These are phyloP conservation scores for Zopfochytrium polystomum DNA, from an alignment of 371 early-diverging fungal genomes.

Conservation along the genomic window DNA sequence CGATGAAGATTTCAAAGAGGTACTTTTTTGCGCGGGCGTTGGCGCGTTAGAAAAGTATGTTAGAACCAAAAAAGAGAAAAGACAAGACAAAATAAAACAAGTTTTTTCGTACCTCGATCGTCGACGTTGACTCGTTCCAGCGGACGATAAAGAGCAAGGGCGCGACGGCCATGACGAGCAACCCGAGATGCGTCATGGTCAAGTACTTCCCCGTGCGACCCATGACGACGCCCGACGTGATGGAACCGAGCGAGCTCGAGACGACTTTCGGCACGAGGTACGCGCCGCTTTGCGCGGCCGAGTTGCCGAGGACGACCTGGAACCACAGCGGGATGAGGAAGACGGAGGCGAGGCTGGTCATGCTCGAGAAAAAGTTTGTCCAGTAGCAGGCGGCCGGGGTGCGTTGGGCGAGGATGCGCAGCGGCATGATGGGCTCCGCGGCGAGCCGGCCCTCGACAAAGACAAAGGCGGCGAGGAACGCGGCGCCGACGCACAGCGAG, in stretches of 20 bases:
- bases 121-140: no score
- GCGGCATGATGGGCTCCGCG: conserved; percentile 40
- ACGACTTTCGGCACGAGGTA: conserved; percentile 16
- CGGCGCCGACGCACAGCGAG: conserved; percentile 23
- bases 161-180: conserved; percentile 9
- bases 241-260: conserved; percentile 5
- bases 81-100: no score
- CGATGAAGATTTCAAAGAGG: no score
- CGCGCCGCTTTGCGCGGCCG: conserved; percentile 5
- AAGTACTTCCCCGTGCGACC: conserved; percentile 11
- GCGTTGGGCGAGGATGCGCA: conserved; percentile 4
- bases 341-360: conserved; percentile 11
- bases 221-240: conserved; percentile 10
- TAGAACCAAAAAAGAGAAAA: no score
- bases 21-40: no score
- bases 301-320: conserved; percentile 15
- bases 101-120: no score
- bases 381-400: conserved; percentile 8
- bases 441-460: conserved; percentile 38
- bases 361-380: conserved; percentile 7
- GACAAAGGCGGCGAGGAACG: conserved; percentile 29
- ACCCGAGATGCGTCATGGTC: neutral
- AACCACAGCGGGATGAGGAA: conserved; percentile 22
- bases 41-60: no score
- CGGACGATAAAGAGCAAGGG: no score